Base-by-base conservation (phyloP, 495 filamentous ascomycete genomes). In the Articulospora tetracladia region DNA sequence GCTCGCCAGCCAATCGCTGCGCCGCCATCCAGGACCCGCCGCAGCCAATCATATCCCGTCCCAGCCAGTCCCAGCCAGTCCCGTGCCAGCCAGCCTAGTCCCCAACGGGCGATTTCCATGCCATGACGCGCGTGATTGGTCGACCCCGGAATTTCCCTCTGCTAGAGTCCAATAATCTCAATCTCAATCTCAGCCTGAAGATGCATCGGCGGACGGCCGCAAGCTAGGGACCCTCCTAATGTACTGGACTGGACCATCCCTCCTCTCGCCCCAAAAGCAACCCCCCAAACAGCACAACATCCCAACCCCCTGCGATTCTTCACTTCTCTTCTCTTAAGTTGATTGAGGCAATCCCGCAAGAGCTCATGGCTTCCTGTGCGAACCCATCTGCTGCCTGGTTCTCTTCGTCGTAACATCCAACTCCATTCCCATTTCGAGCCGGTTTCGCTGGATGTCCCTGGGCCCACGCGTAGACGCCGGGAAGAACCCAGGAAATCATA, bases 381-480 rank as follows among this genome's bases (percentile, higher is more conserved):
- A 23, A 53, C 47, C 10, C 20, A 11, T 49, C 39, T 47, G n/a
- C n/a, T n/a, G 26, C 34, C 50, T 60, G 48, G 53, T 30, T 19
- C 32, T 55, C 46, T 47, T 64, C 44, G 49, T 62, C 55, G 62
- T 62, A 68, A 55, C 62, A 36, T 53, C 26, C 58, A 52, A 27
- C 36, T 12, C 12, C 13, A 25, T 17, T 34, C 53, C 19, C 44
- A 30, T 34, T 11, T 32, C 50, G 58, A 61, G 58, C 58, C 56
- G 61, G 61, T 41, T 53, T 57, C 65, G 65, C 65, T 56, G 60
- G 54, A 63, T 63, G 61, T 34, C 7, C 58, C 48, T 34, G 28
- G n/a, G 49, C 39, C 30, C 10, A 32, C 41, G 48, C 51, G 20
- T 60, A 61, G 58, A 60, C 64, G 64, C 64, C 49, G 30, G 56